These are phyloP conservation scores for Aphanoascus verrucosus DNA, from an alignment of 2,329 filamentous ascomycete species.

Conservation along the genomic window DNA sequence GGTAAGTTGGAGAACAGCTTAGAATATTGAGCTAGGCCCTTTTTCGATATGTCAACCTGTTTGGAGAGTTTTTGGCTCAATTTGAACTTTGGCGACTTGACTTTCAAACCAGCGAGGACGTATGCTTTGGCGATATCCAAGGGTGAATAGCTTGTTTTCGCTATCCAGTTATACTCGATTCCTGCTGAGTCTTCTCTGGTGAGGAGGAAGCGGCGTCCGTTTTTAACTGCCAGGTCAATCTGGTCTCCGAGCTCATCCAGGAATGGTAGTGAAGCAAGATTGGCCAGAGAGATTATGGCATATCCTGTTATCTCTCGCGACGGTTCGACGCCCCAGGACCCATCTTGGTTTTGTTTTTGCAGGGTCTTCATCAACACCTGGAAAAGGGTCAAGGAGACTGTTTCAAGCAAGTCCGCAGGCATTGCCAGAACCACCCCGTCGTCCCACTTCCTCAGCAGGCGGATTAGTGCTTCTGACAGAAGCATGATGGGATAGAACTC, in stretches of 20 bases:
- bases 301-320: conserved; percentile 20
- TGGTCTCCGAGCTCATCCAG: background rate
- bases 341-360: conserved; percentile 12
- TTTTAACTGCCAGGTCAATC: background rate
- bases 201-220: too few species aligned
- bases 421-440: conserved; percentile 9
- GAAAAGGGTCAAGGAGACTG: background rate
- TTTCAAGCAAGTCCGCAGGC: conserved; percentile 10
- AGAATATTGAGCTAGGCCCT: background rate
- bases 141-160: conserved; percentile 19
- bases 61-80: background rate
- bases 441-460: conserved; percentile 11
- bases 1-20: conserved; percentile 12
- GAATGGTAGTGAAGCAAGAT: conserved; percentile 4
- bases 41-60: background rate
- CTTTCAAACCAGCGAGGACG: conserved; percentile 23
- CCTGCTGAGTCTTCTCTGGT: background rate
- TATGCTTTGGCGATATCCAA: conserved; percentile 20
- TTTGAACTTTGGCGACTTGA: background rate
- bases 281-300: conserved; percentile 15
- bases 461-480: conserved; percentile 15
- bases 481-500: conserved; percentile 18
- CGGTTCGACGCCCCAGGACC: conserved; percentile 16
- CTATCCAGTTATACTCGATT: conserved; percentile 19
- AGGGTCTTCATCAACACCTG: conserved; percentile 7